Evolutionary conservation across 805 yeast species (phyloP).

Genomic region (Tetrapisispora pingtungensis): DNA sequence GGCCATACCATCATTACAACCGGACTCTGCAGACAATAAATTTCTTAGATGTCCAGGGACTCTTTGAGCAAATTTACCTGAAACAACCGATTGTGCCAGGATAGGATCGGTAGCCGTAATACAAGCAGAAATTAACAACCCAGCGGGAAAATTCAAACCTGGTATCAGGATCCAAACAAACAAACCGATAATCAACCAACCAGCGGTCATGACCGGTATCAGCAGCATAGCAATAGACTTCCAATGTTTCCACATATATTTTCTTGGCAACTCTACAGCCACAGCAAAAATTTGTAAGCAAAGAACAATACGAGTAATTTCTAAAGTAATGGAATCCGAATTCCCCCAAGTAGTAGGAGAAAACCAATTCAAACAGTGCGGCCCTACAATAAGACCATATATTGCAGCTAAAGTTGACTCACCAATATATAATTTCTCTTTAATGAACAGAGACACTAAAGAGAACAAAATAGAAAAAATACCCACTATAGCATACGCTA

Average conservation of each 20-base stretch:
- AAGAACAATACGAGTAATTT: slow-evolving; percentile 70
- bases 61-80: slow-evolving; percentile 77
- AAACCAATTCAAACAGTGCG: slow-evolving; percentile 77
- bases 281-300: slow-evolving; percentile 89
- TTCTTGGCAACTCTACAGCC: slow-evolving; percentile 85
- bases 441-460: slow-evolving; percentile 67
- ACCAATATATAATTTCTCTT: slow-evolving; percentile 77
- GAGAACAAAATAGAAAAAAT: slow-evolving; percentile 74
- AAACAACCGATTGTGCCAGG: slow-evolving; percentile 89
- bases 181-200: slow-evolving; percentile 77
- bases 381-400: slow-evolving; percentile 82
- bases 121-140: slow-evolving; percentile 72
- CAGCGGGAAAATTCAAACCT: slow-evolving; percentile 57
- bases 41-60: slow-evolving; percentile 91
- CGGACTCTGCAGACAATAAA: slow-evolving; percentile 68
- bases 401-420: slow-evolving; percentile 85
- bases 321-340: slow-evolving; percentile 70
- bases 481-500: slow-evolving; percentile 82
- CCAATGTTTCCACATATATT: slow-evolving; percentile 82
- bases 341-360: slow-evolving; percentile 80
- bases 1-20: slow-evolving; percentile 95
- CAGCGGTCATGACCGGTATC: slow-evolving; percentile 81
- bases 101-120: slow-evolving; percentile 95
- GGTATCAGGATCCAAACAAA: slow-evolving; percentile 75
- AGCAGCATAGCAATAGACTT: slow-evolving; percentile 60